Evolutionary conservation across 108 stramenopile species (phyloP).

Genomic region (Discostella stelligeroides): DNA sequence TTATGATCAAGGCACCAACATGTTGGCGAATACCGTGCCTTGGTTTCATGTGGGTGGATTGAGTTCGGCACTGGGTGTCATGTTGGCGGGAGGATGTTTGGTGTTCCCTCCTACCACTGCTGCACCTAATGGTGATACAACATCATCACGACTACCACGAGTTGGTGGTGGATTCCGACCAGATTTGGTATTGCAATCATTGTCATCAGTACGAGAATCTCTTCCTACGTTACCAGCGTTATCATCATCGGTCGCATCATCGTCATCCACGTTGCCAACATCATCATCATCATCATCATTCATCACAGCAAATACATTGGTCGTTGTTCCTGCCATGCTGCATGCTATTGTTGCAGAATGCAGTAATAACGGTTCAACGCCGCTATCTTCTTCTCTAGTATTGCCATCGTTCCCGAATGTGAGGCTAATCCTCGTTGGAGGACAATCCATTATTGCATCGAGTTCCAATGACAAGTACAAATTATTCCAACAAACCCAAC

Average conservation of each 20-base stretch:
- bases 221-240: not conserved
- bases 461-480: conserved; percentile 28
- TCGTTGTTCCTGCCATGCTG: conserved; percentile 94
- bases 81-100: conserved; percentile 76
- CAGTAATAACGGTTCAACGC: not conserved
- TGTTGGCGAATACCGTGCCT: conserved; percentile 87
- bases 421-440: conserved; percentile 83
- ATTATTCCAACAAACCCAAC: conserved; percentile 29
- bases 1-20: conserved; percentile 55
- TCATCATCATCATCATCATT: not conserved
- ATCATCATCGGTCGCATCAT: not conserved
- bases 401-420: conserved; percentile 40
- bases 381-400: not conserved
- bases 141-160: not conserved
- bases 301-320: conserved; percentile 73
- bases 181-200: conserved; percentile 18
- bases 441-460: conserved; percentile 60
- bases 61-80: conserved; percentile 73
- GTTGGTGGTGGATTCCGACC: conserved; percentile 39
- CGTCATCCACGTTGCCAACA: no score
- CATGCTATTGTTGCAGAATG: conserved; percentile 49
- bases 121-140: not conserved
- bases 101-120: conserved; percentile 55
- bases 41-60: conserved; percentile 93
- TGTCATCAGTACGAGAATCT: conserved; percentile 15